Evolutionary conservation across 139 green algal genomes (phyloP), one percentile per base, ranked within the genome.

Genomic region (Spirogloea muscicola): DNA sequence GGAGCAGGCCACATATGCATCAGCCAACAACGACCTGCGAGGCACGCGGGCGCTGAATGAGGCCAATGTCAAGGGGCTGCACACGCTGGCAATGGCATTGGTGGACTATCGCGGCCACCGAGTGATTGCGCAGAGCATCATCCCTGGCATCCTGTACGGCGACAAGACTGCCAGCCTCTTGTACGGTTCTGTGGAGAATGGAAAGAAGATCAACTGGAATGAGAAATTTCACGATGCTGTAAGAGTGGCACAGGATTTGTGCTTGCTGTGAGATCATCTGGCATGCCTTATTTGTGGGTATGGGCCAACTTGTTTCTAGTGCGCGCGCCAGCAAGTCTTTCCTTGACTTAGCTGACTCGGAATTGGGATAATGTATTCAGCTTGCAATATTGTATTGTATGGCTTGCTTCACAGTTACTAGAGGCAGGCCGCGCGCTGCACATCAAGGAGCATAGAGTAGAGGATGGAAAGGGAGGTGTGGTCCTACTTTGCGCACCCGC

Each of bases 21-120:
- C 74, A n/a, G 73, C 74, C 31, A 82, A 82, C 65, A 82, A 82
- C 43, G 74, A 82, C 25, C 57, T 82, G 25, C 78, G 69, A 66
- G 74, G 74, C 52, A 77, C 65, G 18, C 16, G 36, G 46, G 33
- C 46, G 1, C 25, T 82, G 0, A 82, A 82, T 41, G 21, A 38
- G 3, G 74, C 57, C 0, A 66, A 82, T 39, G 49, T 67, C 5
- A 21, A 49, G 7, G 75, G 75, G 10, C 49, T 82, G 1, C 51
- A 62, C 75, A 75, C 75, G 3, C 59, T 82, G 2, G 68, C 75
- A 2, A 62, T 73, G 36, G 49, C 68, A 2, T 64, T 82, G 39
- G 49, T 82, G n/a, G 75, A 82, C 42, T 82, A 82, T 36, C 67
- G 68, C 10, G 75, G 75, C 25, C 58, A 79, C 58, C 42, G 75